These are phyloP conservation scores for Hysterangium stoloniferum DNA, from an alignment of 768 basidiomycete species.

Conservation along the genomic window DNA sequence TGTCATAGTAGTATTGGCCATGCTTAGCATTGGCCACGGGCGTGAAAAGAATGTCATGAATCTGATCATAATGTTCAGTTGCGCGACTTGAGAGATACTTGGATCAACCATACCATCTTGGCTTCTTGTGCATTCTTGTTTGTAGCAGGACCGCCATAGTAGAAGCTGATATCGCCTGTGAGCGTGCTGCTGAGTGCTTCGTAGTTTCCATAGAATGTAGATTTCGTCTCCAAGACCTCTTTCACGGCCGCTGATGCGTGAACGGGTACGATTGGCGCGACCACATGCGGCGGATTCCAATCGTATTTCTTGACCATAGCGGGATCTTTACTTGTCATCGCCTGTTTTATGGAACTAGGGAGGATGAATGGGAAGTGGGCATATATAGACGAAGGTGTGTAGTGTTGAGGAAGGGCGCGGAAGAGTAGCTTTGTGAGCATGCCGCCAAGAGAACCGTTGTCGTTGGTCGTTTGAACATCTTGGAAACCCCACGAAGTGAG, in stretches of 20 bases:
- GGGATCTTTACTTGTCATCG: slow-evolving; percentile 24
- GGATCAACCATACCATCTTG: background rate
- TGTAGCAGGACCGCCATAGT: background rate
- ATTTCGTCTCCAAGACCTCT: slow-evolving; percentile 40
- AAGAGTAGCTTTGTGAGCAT: slow-evolving; percentile 68
- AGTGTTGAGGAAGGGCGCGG: slow-evolving; percentile 61
- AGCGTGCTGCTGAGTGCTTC: slow-evolving; percentile 43
- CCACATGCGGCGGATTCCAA: background rate
- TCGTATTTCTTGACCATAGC: background rate
- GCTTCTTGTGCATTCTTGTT: background rate
- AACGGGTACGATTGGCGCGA: slow-evolving; percentile 17
- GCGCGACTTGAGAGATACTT: no score
- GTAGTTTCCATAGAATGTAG: slow-evolving; percentile 42
- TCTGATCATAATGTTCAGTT: background rate
- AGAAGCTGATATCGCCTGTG: slow-evolving; percentile 52
- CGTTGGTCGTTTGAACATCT: slow-evolving; percentile 54
- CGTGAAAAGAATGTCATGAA: slow-evolving; percentile 15
- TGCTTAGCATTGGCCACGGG: slow-evolving; percentile 43
- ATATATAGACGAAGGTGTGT: slow-evolving; percentile 55
- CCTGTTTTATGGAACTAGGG: slow-evolving; percentile 40
- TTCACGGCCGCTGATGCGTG: slow-evolving; percentile 43
- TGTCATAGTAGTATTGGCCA: slow-evolving; percentile 56
- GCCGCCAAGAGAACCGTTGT: slow-evolving; percentile 71
- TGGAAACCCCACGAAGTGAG: slow-evolving; percentile 74
- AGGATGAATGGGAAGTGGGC: slow-evolving; percentile 78